Base-by-base conservation (phyloP, 2,329 filamentous ascomycete genomes). In the Dactylellina sp. region DNA sequence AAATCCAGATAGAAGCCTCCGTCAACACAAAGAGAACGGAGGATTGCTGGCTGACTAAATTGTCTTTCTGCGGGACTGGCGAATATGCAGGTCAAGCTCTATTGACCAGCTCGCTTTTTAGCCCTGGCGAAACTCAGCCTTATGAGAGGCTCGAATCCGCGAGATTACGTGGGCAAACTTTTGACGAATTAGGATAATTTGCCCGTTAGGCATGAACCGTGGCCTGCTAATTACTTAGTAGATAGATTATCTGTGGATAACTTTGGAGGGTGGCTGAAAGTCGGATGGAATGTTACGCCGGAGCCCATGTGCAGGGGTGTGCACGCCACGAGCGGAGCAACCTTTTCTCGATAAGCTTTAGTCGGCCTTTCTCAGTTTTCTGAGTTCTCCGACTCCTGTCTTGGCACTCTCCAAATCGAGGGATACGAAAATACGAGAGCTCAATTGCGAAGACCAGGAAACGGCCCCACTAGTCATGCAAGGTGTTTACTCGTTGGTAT, bases 241-340 rank as follows among this genome's bases (percentile, higher is more conserved):
- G 28, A 4, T 9, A 32, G 28, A 32, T 32, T 9, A 32, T 32
- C 28, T n/a, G n/a, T n/a, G 9, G 28, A 32, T 32, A 32, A 32
- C 28, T 32, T 32, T 32, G 28, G 4, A 32, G 4, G 28, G 28
- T 32, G 28, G 9, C 9, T 4, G 28, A 9, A 32, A 32, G 28
- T 74, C 70, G 70, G 70, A 56, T 39, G 55, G 66, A 74, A 74
- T 74, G 32, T 74, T 74, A 44, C 42, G 47, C 70, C 70, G 70
- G 42, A 49, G 61, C 46, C 20, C 25, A 50, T n/a, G 11, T 2
- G 25, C 46, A 50, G 12, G 55, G 55, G 53, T 20, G 7, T 46
- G 2, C 46, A 56, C 68, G 68, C 68, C 60, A 65, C 68, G 37
- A 22, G 55, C 61, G 70, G 70, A 62, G 55, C 70, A 74, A 74